These are phyloP conservation scores for Kluyveromyces dobzhanskii DNA, from an alignment of 805 yeast genomes.

Conservation along the genomic window DNA sequence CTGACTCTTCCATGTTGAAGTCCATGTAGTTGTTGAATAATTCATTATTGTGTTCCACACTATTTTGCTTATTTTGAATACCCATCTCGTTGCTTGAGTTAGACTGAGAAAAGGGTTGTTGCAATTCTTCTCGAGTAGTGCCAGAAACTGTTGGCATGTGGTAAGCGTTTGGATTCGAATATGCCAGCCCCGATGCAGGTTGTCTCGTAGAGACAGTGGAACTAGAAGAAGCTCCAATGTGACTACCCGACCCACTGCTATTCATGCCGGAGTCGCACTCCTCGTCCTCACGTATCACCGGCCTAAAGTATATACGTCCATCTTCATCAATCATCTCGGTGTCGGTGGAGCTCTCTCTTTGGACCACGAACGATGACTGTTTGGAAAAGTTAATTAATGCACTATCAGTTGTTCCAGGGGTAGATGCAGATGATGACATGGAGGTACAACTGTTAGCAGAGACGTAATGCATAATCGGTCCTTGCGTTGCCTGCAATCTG, in stretches of 20 bases:
- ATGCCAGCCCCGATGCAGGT: slow-evolving; percentile 7
- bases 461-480: background rate
- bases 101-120: background rate
- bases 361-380: slow-evolving; percentile 9
- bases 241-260: slow-evolving; percentile 8
- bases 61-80: background rate
- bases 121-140: background rate
- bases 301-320: slow-evolving; percentile 6
- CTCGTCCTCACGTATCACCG: slow-evolving; percentile 1
- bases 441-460: slow-evolving; percentile 1
- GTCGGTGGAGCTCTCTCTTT: slow-evolving; percentile 8
- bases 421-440: slow-evolving; percentile 13
- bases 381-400: slow-evolving; percentile 5
- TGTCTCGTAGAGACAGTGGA: slow-evolving; percentile 12
- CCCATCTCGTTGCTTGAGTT: background rate
- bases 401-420: slow-evolving; percentile 15
- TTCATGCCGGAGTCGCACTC: background rate
- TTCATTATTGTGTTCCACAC: slow-evolving; percentile 7
- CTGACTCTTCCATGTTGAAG: slow-evolving; percentile 21
- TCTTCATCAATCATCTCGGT: slow-evolving; percentile 9
- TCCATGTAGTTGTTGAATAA: slow-evolving; percentile 17
- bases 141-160: background rate
- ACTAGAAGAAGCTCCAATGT: slow-evolving; percentile 12
- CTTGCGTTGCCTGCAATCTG: slow-evolving; percentile 7
- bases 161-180: background rate